Evolutionary conservation across 2,329 filamentous ascomycete species (phyloP).

Genomic region (Colletotrichum costaricense): DNA sequence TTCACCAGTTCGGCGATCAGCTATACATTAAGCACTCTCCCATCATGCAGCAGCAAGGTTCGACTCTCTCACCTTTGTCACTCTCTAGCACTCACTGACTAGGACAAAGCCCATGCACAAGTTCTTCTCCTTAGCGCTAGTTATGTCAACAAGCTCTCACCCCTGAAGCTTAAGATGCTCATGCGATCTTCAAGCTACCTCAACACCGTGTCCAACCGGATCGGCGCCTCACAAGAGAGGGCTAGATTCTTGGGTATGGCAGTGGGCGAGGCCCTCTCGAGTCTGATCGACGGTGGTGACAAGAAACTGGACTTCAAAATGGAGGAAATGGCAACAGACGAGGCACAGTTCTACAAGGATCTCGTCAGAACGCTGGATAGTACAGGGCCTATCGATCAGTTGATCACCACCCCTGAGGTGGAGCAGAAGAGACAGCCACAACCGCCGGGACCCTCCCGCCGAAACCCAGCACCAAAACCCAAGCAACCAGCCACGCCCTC

Average conservation of each 20-base stretch:
- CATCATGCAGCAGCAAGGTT: slow-evolving; percentile 89
- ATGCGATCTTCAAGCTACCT: slow-evolving; percentile 80
- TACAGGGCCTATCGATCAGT: slow-evolving; percentile 66
- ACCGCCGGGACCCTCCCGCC: slow-evolving; percentile 28
- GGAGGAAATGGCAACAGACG: slow-evolving; percentile 79
- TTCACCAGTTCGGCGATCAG: slow-evolving; percentile 84
- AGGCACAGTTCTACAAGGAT: slow-evolving; percentile 80
- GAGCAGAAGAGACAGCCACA: slow-evolving; percentile 33
- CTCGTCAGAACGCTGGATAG: slow-evolving; percentile 73
- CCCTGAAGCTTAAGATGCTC: slow-evolving; percentile 74
- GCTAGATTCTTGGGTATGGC: slow-evolving; percentile 89
- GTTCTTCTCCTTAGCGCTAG: slow-evolving; percentile 81
- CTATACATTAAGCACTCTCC: slow-evolving; percentile 89
- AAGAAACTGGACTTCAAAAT: slow-evolving; percentile 85
- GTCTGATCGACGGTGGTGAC: slow-evolving; percentile 73
- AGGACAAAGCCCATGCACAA: slow-evolving; percentile 77
- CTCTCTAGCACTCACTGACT: slow-evolving; percentile 37
- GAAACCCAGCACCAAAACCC: slow-evolving; percentile 39
- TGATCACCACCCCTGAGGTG: slow-evolving; percentile 49
- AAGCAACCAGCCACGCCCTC: slow-evolving; percentile 44
- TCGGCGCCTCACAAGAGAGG: slow-evolving; percentile 79
- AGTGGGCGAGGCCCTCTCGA: slow-evolving; percentile 79
- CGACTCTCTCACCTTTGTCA: slow-evolving; percentile 31
- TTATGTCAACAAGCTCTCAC: slow-evolving; percentile 75
- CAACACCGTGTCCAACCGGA: slow-evolving; percentile 83